phyloP scores from a whole-genome alignment of 345 rosid genomes.

The Dovyalis caffra region DNA sequence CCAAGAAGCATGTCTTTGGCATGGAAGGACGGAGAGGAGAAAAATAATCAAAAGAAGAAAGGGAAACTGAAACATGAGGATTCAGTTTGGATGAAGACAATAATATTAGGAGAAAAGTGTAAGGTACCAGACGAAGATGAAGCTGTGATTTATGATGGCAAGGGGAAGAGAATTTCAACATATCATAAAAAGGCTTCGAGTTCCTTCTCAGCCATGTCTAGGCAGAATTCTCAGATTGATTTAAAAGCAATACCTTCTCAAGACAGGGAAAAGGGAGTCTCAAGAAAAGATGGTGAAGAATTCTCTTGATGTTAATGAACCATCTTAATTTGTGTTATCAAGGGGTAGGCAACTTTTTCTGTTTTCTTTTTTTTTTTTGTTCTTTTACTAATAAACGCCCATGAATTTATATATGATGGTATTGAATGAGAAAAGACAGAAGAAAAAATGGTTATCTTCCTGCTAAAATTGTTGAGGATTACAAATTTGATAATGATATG shows the following conservation, averaged over 20 bases:
- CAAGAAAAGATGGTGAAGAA: conserved; percentile 4
- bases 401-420: neutral
- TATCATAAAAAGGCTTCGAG: conserved; percentile 41
- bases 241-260: conserved; percentile 15
- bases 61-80: conserved; percentile 46
- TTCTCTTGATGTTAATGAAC: neutral
- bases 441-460: too few relatives aligned
- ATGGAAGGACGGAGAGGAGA: conserved; percentile 8
- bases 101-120: conserved; percentile 74
- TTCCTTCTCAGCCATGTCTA: conserved; percentile 34
- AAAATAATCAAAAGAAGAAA: conserved; percentile 17
- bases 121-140: conserved; percentile 42
- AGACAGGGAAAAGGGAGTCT: conserved; percentile 4
- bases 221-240: conserved; percentile 37
- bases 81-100: conserved; percentile 55
- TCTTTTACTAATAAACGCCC: neutral
- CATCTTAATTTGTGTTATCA: neutral
- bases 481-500: too few relatives aligned
- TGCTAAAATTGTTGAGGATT: too few relatives aligned
- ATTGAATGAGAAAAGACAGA: neutral
- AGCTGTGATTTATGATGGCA: conserved; percentile 32
- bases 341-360: neutral
- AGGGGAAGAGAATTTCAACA: conserved; percentile 41
- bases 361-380: neutral
- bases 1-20: conserved; percentile 37